Evolutionary conservation across 176 grass and related monocot species (phyloP), one percentile per base, ranked within the genome.

Genomic region (Ampelocalamus luodianensis): DNA sequence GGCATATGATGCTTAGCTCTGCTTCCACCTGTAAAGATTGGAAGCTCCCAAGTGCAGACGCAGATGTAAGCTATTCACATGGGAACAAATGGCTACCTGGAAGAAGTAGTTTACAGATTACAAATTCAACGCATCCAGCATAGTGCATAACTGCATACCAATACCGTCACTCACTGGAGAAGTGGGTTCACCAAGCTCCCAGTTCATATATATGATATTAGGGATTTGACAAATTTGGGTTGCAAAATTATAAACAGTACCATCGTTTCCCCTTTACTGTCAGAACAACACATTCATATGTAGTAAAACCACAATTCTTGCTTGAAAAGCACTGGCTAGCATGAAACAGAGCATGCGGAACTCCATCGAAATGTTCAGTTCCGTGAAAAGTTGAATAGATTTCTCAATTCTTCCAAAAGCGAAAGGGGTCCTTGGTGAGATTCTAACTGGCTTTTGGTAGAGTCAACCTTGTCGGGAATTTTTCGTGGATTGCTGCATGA

Each of bases 401-500:
- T 53, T 70, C 16, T 72, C 45, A 20, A 43, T 71, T 72, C 53
- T 65, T 77, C 24, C 6, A 1, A 49, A 71, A 71, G 62, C n/a
- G 3, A 22, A 67, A 24, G 2, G 24, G 42, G 23, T 7, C 38
- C 10, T 29, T 32, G 14, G 53, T 17, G 8, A 65, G 16, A 39
- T 24, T 77, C 3, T 40, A 53, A 26, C 32, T 60, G 20, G 38
- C 23, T 24, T 74, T 51, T 55, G n/a, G 29, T 24, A 50, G 42
- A 40, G 18, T 83, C 53, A 71, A 46, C 70, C 14, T 22, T 87
- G 39, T 32, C 16, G 13, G 6, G 88, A 61, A 45, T 84, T 68
- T 82, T 85, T 90, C 39, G 48, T 51, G 14, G 91, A 90, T 71
- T 87, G 80, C 58, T 64, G 87, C 49, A 68, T 36, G 27, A 93